Evolutionary conservation across 345 rosid genomes (phyloP), one percentile per base, ranked within the genome.

Genomic region (Lepidium didymum): DNA sequence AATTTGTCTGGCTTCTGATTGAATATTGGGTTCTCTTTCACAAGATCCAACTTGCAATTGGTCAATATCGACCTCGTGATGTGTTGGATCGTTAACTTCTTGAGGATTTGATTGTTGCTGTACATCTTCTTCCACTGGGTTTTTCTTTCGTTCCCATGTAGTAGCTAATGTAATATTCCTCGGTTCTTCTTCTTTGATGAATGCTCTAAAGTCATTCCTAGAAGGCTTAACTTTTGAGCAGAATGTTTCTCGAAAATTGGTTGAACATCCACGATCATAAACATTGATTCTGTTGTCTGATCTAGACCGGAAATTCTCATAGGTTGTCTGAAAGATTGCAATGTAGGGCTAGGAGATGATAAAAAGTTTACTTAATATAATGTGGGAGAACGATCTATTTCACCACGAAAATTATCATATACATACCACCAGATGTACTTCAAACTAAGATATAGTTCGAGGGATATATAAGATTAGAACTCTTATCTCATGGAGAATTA

Each of bases 281-380:
- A 81, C 84, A 68, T 86, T 89, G 68, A 75, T 37, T 82, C 90
- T 82, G 67, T 66, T 85, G 78, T 87, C 94, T 47, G 97, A 77
- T 82, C 91, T 81, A 79, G 83, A 84, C 68, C 96, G 92, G 75
- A 91, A 87, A 70, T 94, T 91, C 77, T 94, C 99, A 71, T 91
- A 88, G 10, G 96, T 94, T n/a, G 97, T 94, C 96, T 92, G 87
- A 51, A 82, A 61, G 34, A 19, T 37, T 3, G 6, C 51, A 66
- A 40, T 23, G 54, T 40, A 4, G 2, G 21, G 45, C 4, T 36
- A 50, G 58, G 5, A 67, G 25, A 66, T 43, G 34, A 8, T 59
- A 34, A 1, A 33, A 3, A 63, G 4, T 36, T 19, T 7, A 54
- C 23, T 31, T 16, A 8, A 15, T 10, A 27, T 27, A 27, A 27